Percentiles rank a stretch among this genome's conserved stretches.
Evolutionary conservation across 257 asterid species (phyloP).

Genomic region (Cruciata laevipes): DNA sequence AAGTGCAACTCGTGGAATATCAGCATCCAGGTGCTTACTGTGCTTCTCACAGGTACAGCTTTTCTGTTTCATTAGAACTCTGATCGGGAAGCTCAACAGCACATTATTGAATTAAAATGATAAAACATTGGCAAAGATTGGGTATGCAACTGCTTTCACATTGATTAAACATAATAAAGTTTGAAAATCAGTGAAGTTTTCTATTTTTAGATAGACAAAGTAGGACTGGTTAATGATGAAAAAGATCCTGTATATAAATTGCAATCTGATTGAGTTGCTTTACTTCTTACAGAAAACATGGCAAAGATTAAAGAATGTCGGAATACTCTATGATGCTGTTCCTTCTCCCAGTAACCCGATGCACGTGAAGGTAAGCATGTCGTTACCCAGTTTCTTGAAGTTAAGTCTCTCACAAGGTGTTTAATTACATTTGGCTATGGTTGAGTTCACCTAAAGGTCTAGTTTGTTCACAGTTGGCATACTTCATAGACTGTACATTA

Average conservation of each 20-base stretch:
- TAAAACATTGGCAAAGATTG: too few relatives aligned
- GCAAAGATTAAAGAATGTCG: constrained; percentile 60
- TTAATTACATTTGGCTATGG: background rate
- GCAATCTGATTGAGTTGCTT: background rate
- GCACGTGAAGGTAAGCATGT: constrained; percentile 70
- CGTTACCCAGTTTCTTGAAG: background rate
- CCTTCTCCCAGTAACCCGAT: constrained; percentile 67
- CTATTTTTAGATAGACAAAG: background rate
- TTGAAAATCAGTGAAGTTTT: too few relatives aligned
- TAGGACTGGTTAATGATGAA: background rate
- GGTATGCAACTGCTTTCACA: background rate
- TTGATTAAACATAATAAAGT: background rate
- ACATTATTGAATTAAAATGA: too few relatives aligned
- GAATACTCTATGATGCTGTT: constrained; percentile 77
- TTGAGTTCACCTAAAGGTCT: background rate
- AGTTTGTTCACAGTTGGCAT: background rate
- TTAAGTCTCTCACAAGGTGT: background rate
- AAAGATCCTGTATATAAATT: background rate
- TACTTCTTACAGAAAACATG: constrained; percentile 66
- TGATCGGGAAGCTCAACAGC: too few relatives aligned
- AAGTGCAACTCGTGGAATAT: constrained; percentile 49
- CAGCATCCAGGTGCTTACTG: constrained; percentile 58
- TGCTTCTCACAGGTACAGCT: constrained; percentile 78
- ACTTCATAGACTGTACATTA: background rate
- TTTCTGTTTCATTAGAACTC: background rate